Evolutionary conservation across 148 eudicot species (phyloP).

Genomic region (Amaranthus hypochondriacus): DNA sequence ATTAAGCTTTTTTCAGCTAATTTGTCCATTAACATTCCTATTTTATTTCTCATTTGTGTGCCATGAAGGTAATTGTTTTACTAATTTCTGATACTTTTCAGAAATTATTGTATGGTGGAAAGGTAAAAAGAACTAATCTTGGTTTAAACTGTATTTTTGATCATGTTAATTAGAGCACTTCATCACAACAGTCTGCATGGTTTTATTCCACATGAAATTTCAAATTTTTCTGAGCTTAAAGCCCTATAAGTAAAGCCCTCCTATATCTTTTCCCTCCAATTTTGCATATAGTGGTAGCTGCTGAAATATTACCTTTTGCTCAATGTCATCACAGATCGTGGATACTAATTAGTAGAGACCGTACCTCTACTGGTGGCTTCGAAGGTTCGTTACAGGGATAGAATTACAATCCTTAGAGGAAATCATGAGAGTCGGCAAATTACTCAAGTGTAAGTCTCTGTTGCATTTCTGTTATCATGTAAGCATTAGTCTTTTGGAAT

Average conservation of each 20-base stretch:
- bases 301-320: neutral
- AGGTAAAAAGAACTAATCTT: neutral
- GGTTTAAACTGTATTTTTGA: slow-evolving; percentile 5
- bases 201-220: slow-evolving; percentile 73
- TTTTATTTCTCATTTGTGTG: too few relatives aligned
- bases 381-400: slow-evolving; percentile 90
- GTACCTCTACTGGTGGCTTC: slow-evolving; percentile 89
- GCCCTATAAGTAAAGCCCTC: slow-evolving; percentile 61
- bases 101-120: too few relatives aligned
- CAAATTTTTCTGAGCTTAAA: slow-evolving; percentile 74
- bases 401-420: slow-evolving; percentile 93
- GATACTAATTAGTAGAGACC: slow-evolving; percentile 89
- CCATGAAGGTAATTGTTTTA: too few relatives aligned
- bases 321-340: slow-evolving; percentile 61
- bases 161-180: slow-evolving; percentile 56
- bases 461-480: slow-evolving; percentile 6
- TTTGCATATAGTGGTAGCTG: neutral
- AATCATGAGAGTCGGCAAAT: slow-evolving; percentile 98
- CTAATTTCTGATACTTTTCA: too few relatives aligned
- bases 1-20: too few relatives aligned
- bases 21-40: too few relatives aligned
- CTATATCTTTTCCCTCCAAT: neutral
- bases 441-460: slow-evolving; percentile 68
- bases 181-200: slow-evolving; percentile 95
- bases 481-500: neutral